phyloP scores from a whole-genome alignment of 257 asterid genomes.

The Capsicum baccatum region DNA sequence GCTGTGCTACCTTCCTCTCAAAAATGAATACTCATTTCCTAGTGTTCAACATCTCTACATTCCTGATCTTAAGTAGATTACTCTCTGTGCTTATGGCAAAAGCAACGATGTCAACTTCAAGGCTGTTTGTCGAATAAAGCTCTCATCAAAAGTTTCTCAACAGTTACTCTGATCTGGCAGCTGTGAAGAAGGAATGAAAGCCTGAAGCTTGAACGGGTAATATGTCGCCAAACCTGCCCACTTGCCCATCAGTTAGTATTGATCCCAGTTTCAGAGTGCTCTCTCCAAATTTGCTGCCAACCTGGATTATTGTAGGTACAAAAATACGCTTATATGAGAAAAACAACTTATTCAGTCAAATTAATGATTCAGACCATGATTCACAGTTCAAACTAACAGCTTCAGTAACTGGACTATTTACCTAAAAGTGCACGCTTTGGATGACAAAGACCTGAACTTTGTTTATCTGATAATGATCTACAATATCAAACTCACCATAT shows the following conservation, averaged over 20 bases:
- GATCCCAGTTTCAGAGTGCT: constrained; percentile 94
- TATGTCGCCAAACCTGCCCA: constrained; percentile 97
- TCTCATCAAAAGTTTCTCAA: background rate
- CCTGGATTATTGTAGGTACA: constrained; percentile 52
- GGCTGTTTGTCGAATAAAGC: background rate
- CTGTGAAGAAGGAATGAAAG: constrained; percentile 85
- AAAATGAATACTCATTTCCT: constrained; percentile 22
- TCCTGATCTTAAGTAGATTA: constrained; percentile 7
- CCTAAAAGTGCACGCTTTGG: background rate
- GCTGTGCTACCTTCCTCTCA: constrained; percentile 4
- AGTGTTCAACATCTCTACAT: background rate
- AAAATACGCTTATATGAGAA: background rate
- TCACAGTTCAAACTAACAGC: constrained; percentile 8
- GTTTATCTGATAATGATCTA: constrained; percentile 1
- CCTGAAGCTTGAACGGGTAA: constrained; percentile 99
- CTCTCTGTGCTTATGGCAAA: background rate
- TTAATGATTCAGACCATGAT: constrained; percentile 24
- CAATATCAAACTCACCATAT: background rate
- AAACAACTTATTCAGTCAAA: background rate
- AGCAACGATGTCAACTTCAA: constrained; percentile 25
- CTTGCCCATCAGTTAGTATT: constrained; percentile 92
- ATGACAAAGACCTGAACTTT: constrained; percentile 10
- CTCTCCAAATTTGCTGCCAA: constrained; percentile 98
- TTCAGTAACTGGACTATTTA: background rate
- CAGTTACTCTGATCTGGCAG: constrained; percentile 65